Evolutionary conservation across 1,284 basidiomycete genomes (phyloP), one percentile per base, ranked within the genome.

Genomic region (Boletus smithii): DNA sequence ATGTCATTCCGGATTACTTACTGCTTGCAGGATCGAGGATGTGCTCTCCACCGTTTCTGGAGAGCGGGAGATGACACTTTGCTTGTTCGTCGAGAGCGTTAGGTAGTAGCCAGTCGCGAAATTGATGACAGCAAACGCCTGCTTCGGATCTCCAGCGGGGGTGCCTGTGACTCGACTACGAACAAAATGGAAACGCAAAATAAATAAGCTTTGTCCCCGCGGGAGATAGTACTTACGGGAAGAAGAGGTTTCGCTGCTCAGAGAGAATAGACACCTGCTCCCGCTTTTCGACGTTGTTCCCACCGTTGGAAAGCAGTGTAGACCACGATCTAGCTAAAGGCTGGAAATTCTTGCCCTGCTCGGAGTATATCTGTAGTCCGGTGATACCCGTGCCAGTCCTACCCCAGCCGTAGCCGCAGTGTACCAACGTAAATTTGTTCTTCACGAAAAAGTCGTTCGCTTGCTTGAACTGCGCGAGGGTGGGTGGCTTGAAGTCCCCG

Each of bases 241-340:
- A 36, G 9, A 53, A 36, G n/a, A 42, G 14, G 30, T 33, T 53
- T 11, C 50, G 34, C 23, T 17, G 44, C 30, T 54, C 44, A 13
- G 49, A 24, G 4, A 54, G 44, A 26, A 36, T 11, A 17, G 53
- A 55, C 11, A 55, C 32, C 17, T 54, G 53, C n/a, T 33, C 41
- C 14, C 53, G 37, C 6, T n/a, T 44, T 23, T 53, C 49, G 26
- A 52, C 53, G 27, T 55, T 54, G 27, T 54, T 54, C 6, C 53
- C 49, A 16, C 43, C 48, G 0, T 7, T 30, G 0, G 8, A 8
- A n/a, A 55, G 38, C 6, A 3, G 8, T 0, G 14, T 48, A 4
- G 34, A 6, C 52, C 53, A 55, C 4, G 27, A 27, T 5, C 6
- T 38, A 4, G 42, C 53, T 16, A 44, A 20, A 17, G 44, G 53